These are phyloP conservation scores for Nymphaea thermarum DNA, from an alignment of 164 flowering plant species.

Conservation along the genomic window DNA sequence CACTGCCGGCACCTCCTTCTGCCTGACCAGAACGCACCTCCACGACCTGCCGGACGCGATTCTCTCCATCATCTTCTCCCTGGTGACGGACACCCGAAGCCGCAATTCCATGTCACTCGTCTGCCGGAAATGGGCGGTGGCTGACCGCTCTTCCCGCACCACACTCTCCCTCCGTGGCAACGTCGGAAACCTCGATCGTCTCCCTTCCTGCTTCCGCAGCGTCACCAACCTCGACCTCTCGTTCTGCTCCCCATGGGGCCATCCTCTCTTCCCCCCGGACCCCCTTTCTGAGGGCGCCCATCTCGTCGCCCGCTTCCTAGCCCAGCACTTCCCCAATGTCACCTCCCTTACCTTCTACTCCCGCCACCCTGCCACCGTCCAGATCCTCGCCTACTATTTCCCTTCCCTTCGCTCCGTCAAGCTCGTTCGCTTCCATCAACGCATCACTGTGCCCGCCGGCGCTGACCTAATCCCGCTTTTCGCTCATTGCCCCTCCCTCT, in stretches of 20 bases:
- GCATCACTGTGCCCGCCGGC: slow-evolving; percentile 31
- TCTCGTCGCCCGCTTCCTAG: slow-evolving; percentile 43
- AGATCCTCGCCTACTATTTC: slow-evolving; percentile 38
- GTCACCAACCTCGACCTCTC: slow-evolving; percentile 71
- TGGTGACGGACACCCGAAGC: slow-evolving; percentile 34
- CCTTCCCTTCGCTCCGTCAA: slow-evolving; percentile 33
- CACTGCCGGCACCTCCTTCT: not conserved
- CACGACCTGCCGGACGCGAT: slow-evolving; percentile 75
- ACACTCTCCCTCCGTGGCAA: slow-evolving; percentile 74
- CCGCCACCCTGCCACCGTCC: slow-evolving; percentile 34
- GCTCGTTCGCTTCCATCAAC: slow-evolving; percentile 87
- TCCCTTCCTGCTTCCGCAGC: slow-evolving; percentile 50
- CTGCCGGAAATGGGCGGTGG: slow-evolving; percentile 36
- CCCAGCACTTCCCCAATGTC: slow-evolving; percentile 45
- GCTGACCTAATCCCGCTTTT: slow-evolving; percentile 45
- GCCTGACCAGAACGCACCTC: slow-evolving; percentile 11
- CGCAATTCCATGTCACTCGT: slow-evolving; percentile 68
- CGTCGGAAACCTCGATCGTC: slow-evolving; percentile 45
- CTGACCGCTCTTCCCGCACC: slow-evolving; percentile 62
- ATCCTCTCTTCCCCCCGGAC: slow-evolving; percentile 24
- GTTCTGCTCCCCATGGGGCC: slow-evolving; percentile 78
- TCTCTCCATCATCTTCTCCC: slow-evolving; percentile 36
- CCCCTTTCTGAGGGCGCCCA: slow-evolving; percentile 15
- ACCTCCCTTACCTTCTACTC: slow-evolving; percentile 52
- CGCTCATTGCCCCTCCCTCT: slow-evolving; percentile 18